Evolutionary conservation across 179 eudicot species (phyloP), one percentile per base, ranked within the genome.

Genomic region (Nepenthes alata): DNA sequence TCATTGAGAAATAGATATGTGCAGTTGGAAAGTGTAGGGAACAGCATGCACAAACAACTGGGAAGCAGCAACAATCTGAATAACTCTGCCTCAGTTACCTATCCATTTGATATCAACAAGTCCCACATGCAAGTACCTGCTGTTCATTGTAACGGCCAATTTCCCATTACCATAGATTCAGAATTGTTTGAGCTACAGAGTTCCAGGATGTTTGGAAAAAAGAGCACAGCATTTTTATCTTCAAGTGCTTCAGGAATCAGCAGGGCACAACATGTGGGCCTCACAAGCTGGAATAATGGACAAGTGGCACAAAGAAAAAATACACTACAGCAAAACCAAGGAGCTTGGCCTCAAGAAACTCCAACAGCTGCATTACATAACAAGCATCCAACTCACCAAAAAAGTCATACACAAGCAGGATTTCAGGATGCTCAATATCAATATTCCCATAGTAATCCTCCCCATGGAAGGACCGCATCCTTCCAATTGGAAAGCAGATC

Each of bases 171-270:
- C 55, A 53, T 69, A 35, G 61, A 60, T 48, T 66, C 62, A 37
- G 60, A 59, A 47, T 41, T 48, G 61, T 37, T 14, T 50, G 75
- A 53, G 38, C 60, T 13, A 62, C 66, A 68, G 58, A 41, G n/a
- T 60, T 52, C 35, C 35, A 55, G 67, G 61, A 56, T 59, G 48
- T 61, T 34, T 6, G 67, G 61, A 37, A 65, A 71, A 47, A 53
- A 78, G 53, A 61, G 55, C 67, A 53, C 53, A 12, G 63, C 65
- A 53, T 75, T 66, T 64, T 67, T 62, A 48, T 60, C 67, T 61
- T 66, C 73, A 37, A 61, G 53, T 38, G 60, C 55, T 55, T 64
- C 72, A 57, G 65, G 55, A 53, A 47, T 61, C 13, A 59, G 15
- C 16, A 61, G 0, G n/a, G 45, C 35, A 61, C 14, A 11, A 47